phyloP scores from a whole-genome alignment of 352 stramenopile species.

The Saprolegnia parasitica region DNA sequence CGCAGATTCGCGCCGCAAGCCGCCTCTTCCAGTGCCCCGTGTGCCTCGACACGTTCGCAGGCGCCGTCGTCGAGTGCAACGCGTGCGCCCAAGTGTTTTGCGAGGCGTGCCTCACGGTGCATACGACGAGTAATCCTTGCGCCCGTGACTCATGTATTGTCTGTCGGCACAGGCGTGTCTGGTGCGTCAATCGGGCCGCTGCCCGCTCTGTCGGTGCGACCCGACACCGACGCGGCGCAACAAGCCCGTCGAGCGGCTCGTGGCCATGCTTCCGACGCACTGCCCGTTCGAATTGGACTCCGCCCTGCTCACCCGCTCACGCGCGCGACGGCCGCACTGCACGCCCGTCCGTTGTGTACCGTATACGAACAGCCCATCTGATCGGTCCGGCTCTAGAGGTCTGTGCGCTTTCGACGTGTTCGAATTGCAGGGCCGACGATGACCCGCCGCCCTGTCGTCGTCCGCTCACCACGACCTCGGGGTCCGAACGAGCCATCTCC shows the following conservation, averaged over 20 bases:
- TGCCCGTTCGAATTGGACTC: constrained; percentile 14
- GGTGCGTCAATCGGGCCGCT: constrained; percentile 4
- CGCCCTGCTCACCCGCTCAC: constrained; percentile 1
- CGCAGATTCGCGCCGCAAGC: no score
- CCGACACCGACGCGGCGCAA: constrained; percentile 8
- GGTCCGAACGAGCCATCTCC: neutral
- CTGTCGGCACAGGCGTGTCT: constrained; percentile 12
- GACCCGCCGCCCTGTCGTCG: no score
- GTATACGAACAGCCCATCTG: neutral
- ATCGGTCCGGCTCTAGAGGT: neutral
- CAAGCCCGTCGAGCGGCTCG: constrained; percentile 20
- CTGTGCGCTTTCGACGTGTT: constrained; percentile 16
- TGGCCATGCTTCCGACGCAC: neutral
- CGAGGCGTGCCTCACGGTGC: constrained; percentile 8
- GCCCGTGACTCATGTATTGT: neutral
- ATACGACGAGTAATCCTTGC: neutral
- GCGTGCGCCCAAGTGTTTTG: constrained; percentile 25
- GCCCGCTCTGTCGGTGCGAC: constrained; percentile 20
- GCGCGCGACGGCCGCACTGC: constrained; percentile 10
- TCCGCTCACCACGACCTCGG: neutral
- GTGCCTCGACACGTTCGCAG: constrained; percentile 17
- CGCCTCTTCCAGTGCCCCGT: constrained; percentile 16
- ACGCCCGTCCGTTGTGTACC: neutral
- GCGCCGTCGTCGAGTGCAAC: constrained; percentile 11
- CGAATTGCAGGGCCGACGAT: constrained; percentile 1